phyloP scores from a whole-genome alignment of 2,329 filamentous ascomycete species.

The Laburnicola sp. region DNA sequence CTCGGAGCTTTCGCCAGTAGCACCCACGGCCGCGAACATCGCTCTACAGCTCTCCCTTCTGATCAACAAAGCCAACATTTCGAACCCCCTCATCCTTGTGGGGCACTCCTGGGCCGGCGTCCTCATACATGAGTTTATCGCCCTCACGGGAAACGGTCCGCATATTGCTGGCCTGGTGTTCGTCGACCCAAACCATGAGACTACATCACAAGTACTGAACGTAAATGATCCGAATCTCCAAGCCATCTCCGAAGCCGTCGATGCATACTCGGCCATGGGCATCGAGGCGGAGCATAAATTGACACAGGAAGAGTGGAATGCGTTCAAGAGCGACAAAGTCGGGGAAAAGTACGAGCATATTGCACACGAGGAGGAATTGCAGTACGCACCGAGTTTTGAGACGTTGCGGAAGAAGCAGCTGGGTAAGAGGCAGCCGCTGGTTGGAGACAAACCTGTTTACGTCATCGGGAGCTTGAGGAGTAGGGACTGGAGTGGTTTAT shows the following conservation, averaged over 20 bases:
- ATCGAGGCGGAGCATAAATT: slow-evolving; percentile 20
- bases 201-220: slow-evolving; percentile 14
- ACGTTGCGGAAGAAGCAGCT: slow-evolving; percentile 34
- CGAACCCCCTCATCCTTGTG: slow-evolving; percentile 23
- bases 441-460: slow-evolving; percentile 25
- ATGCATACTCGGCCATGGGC: slow-evolving; percentile 14
- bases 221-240: slow-evolving; percentile 16
- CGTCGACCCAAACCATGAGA: slow-evolving; percentile 25
- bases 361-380: slow-evolving; percentile 16
- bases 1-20: slow-evolving; percentile 19
- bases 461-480: slow-evolving; percentile 31
- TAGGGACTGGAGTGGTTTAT: slow-evolving; percentile 36
- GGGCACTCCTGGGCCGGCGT: slow-evolving; percentile 28
- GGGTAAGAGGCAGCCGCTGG: slow-evolving; percentile 26
- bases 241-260: slow-evolving; percentile 12
- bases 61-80: slow-evolving; percentile 18
- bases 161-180: slow-evolving; percentile 25
- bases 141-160: slow-evolving; percentile 13
- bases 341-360: slow-evolving; percentile 17
- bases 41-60: slow-evolving; percentile 18
- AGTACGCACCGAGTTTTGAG: slow-evolving; percentile 28
- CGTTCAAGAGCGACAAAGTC: slow-evolving; percentile 16
- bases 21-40: slow-evolving; percentile 21
- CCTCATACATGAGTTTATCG: slow-evolving; percentile 19
- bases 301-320: slow-evolving; percentile 23